Conservation (phyloP, 2,329 filamentous ascomycete genomes). For the Ophiostoma fasciatum region DNA sequence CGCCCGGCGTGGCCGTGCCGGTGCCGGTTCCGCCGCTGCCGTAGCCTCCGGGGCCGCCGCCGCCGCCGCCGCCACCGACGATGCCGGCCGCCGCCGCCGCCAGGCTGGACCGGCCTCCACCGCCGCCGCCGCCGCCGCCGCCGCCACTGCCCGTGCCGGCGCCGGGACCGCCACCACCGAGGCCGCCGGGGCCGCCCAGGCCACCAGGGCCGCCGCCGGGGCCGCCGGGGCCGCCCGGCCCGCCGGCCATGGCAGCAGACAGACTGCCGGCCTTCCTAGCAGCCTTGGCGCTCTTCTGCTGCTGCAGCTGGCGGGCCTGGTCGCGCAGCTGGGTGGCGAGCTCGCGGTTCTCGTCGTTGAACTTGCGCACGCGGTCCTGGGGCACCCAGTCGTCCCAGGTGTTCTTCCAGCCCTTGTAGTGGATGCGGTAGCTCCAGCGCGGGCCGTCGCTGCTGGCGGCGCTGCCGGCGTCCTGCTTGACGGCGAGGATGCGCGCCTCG, state of each 20-base stretch:
- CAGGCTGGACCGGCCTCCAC: slow-evolving; percentile 11
- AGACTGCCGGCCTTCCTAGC: slow-evolving; percentile 28
- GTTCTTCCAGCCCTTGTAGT: slow-evolving; percentile 99
- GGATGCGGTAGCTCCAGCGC: slow-evolving; percentile 69
- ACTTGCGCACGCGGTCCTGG: slow-evolving; percentile 83
- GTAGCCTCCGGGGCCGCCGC: slow-evolving; percentile 16
- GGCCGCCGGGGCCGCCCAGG: no score
- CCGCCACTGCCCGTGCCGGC: no score
- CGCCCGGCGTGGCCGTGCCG: slow-evolving; percentile 7
- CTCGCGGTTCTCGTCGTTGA: slow-evolving; percentile 88
- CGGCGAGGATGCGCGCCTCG: slow-evolving; percentile 87
- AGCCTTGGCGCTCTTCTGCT: slow-evolving; percentile 29
- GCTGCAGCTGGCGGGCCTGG: slow-evolving; percentile 48
- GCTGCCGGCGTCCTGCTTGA: slow-evolving; percentile 52
- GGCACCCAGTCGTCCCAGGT: slow-evolving; percentile 99
- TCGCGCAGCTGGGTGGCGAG: slow-evolving; percentile 60
- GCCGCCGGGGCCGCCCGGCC: slow-evolving; percentile 18
- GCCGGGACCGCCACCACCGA: neutral
- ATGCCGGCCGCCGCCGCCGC: slow-evolving; percentile 18
- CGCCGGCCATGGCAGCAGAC: slow-evolving; percentile 20
- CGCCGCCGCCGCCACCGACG: slow-evolving; percentile 21
- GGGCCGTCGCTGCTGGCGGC: slow-evolving; percentile 26
- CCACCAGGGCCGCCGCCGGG: slow-evolving; percentile 16
- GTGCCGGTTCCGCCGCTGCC: slow-evolving; percentile 2
- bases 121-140: slow-evolving; percentile 1